A percentile compares a stretch with the other conserved stretches of the same genome.
These are phyloP conservation scores for Starmera amethionina DNA, from an alignment of 805 yeast species.

Conservation along the genomic window DNA sequence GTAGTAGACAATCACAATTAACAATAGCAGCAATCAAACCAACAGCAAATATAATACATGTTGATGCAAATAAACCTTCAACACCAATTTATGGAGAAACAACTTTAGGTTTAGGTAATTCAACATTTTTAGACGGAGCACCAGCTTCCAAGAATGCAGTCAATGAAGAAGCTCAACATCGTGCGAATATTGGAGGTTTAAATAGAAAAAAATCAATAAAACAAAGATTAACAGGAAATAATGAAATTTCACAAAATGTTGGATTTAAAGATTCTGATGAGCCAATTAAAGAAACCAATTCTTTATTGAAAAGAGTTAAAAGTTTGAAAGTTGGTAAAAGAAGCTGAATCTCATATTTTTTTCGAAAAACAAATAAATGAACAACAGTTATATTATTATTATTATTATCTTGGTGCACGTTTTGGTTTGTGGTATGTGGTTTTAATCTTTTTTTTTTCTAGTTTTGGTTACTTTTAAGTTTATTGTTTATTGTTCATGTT, in stretches of 20 bases:
- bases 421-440: too few relatives aligned
- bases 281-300: conserved; percentile 30
- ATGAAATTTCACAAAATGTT: not conserved
- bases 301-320: conserved; percentile 75
- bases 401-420: not conserved
- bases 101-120: conserved; percentile 82
- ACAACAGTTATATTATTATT: too few relatives aligned
- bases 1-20: conserved; percentile 9
- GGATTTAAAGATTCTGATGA: conserved; percentile 10
- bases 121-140: conserved; percentile 92
- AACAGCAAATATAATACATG: conserved; percentile 45
- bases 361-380: too few relatives aligned
- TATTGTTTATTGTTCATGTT: not conserved
- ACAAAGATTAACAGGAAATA: conserved; percentile 38
- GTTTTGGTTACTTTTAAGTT: not conserved
- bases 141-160: conserved; percentile 62
- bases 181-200: conserved; percentile 34
- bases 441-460: not conserved
- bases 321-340: conserved; percentile 69
- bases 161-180: conserved; percentile 25
- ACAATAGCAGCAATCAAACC: conserved; percentile 36
- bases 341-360: not conserved
- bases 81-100: conserved; percentile 76
- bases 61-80: conserved; percentile 63
- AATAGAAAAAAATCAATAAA: conserved; percentile 80